Percentiles rank a stretch among this genome's conserved stretches.
Conservation (phyloP, 2,329 filamentous ascomycete genomes). For the Macrophomina pseudophaseolina region DNA sequence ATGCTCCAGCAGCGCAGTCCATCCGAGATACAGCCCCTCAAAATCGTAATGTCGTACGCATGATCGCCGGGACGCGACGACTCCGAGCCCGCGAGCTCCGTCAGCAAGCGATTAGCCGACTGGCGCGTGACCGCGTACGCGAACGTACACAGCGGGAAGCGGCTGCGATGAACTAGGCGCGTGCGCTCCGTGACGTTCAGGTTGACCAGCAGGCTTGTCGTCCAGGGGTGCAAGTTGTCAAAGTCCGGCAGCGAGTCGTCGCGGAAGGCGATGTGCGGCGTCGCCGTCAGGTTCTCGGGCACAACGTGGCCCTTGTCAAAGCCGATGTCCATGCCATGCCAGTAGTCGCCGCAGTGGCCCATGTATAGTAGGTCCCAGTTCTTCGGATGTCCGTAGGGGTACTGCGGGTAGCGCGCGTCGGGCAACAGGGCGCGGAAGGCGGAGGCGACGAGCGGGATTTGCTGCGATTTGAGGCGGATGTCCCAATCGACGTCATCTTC, state of each 20-base stretch:
- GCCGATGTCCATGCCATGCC: slow-evolving; percentile 36
- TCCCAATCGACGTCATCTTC: slow-evolving; percentile 56
- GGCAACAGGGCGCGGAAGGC: slow-evolving; percentile 46
- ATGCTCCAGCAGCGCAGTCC: slow-evolving; percentile 50
- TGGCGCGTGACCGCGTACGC: slow-evolving; percentile 50
- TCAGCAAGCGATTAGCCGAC: slow-evolving; percentile 45
- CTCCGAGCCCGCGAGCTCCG: slow-evolving; percentile 40
- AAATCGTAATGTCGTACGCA: slow-evolving; percentile 51
- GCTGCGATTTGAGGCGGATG: slow-evolving; percentile 49
- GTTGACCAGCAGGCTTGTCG: slow-evolving; percentile 42
- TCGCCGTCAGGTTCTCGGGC: slow-evolving; percentile 38
- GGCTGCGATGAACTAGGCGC: slow-evolving; percentile 48
- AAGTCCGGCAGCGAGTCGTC: slow-evolving; percentile 46
- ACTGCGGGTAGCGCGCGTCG: slow-evolving; percentile 34
- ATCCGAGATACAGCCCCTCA: slow-evolving; percentile 43
- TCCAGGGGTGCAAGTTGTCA: slow-evolving; percentile 48
- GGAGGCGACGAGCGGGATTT: slow-evolving; percentile 48
- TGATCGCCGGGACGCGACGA: slow-evolving; percentile 30
- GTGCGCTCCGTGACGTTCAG: slow-evolving; percentile 44
- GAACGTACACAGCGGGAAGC: slow-evolving; percentile 52
- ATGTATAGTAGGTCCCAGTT: slow-evolving; percentile 52
- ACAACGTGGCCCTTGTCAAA: slow-evolving; percentile 30
- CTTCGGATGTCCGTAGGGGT: slow-evolving; percentile 48
- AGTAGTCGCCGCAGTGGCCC: slow-evolving; percentile 52
- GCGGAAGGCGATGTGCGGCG: slow-evolving; percentile 42